Evolutionary conservation across 2,329 filamentous ascomycete species (phyloP).

Genomic region (Gyromitra esculenta): DNA sequence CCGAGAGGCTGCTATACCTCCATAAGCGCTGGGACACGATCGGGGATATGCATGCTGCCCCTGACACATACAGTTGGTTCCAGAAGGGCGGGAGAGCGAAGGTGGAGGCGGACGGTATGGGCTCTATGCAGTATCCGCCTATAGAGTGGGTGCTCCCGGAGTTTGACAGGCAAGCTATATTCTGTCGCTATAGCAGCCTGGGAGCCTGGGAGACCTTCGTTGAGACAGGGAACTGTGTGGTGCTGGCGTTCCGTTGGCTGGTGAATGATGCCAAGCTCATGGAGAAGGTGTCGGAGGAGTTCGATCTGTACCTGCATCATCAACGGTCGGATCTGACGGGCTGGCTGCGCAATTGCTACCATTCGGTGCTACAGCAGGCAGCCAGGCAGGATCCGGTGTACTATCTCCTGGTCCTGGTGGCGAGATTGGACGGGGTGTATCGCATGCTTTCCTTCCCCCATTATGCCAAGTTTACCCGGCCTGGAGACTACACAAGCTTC

Average conservation of each 20-base stretch:
- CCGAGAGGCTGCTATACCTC: not conserved
- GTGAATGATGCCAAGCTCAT: no score
- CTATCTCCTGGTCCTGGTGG: not conserved
- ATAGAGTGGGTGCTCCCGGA: not conserved
- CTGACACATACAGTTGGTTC: not conserved
- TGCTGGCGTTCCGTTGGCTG: no score
- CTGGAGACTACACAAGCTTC: not conserved
- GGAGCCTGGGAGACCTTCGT: not conserved
- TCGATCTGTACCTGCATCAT: not conserved
- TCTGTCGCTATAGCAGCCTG: not conserved
- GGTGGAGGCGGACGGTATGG: not conserved
- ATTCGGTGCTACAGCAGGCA: not conserved
- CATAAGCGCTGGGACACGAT: not conserved
- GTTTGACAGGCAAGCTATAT: not conserved
- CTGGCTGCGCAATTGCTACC: not conserved
- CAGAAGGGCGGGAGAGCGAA: not conserved
- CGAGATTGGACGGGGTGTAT: not conserved
- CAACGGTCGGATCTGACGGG: not conserved
- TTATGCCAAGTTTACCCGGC: not conserved
- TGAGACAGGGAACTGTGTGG: no score
- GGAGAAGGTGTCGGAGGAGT: not conserved
- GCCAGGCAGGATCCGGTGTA: not conserved
- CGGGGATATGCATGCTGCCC: not conserved
- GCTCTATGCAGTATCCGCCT: not conserved
- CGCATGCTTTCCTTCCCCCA: not conserved